Evolutionary conservation across 768 basidiomycete genomes (phyloP).

Genomic region (Tephrocybe sp.): DNA sequence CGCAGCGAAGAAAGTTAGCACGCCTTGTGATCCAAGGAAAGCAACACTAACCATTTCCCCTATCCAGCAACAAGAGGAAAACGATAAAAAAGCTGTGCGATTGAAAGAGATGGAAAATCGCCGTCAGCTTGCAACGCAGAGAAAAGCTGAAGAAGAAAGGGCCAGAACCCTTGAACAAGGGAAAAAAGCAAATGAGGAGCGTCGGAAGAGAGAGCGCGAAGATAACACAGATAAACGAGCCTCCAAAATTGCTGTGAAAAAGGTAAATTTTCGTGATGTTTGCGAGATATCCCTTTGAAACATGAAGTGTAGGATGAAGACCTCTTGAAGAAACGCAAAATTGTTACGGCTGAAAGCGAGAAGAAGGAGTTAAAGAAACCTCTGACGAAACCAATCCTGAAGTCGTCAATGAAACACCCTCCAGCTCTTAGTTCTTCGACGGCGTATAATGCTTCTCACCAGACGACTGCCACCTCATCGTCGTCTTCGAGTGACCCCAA

Average conservation of each 20-base stretch:
- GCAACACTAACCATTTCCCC: conserved; percentile 1
- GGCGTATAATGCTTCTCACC: conserved; percentile 37
- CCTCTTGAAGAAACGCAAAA: conserved; percentile 66
- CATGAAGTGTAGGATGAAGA: conserved; percentile 58
- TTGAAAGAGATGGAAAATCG: conserved; percentile 82
- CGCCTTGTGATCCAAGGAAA: not conserved
- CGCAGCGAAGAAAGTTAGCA: conserved; percentile 83
- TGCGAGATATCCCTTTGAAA: not conserved
- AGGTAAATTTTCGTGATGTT: conserved; percentile 35
- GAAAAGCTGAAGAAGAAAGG: conserved; percentile 80
- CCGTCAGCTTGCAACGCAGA: conserved; percentile 65
- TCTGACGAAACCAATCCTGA: conserved; percentile 49
- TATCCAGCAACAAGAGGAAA: conserved; percentile 82
- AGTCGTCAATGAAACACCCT: conserved; percentile 39
- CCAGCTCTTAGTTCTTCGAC: conserved; percentile 34
- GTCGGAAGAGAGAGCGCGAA: conserved; percentile 79
- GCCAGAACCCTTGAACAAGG: conserved; percentile 62
- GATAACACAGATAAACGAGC: conserved; percentile 71
- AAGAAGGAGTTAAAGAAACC: conserved; percentile 60
- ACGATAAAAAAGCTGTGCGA: conserved; percentile 71
- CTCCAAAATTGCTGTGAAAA: conserved; percentile 54
- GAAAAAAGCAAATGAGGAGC: conserved; percentile 68
- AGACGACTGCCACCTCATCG: conserved; percentile 23
- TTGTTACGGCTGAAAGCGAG: conserved; percentile 49
- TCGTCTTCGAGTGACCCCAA: conserved; percentile 34